Base-by-base conservation (phyloP, 108 stramenopile species). In the Nitzschia inconspicua region DNA sequence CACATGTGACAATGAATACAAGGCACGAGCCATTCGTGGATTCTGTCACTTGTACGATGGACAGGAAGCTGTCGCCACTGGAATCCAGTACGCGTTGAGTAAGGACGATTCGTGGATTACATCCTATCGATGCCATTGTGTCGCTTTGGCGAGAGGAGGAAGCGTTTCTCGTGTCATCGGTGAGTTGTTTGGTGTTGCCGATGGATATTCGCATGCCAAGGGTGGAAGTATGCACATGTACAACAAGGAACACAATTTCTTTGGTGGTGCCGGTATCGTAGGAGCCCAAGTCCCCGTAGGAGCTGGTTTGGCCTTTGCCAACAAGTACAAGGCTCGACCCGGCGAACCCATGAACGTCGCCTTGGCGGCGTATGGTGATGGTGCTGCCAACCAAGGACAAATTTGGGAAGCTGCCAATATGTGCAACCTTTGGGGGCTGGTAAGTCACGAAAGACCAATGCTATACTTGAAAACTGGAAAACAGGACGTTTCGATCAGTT, bases 181-280 rank as follows among this genome's bases (percentile, higher is more conserved):
- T 3, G 99, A 97, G 60, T 64, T 98, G 57, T 95, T 98, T 67
- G 97, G 97, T 44, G 61, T 77, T 42, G 40, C 66, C 11, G 69
- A 66, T 57, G 97, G 97, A 16, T 47, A 67, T 41, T 79, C 95
- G 44, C 76, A 85, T 57, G 99, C 91, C 19, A 99, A 99, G 88
- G 99, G 99, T 11, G 99, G 99, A 47, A 95, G 94, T 34, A 99
- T 99, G 99, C 99, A 99, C 79, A 95, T 99, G 84, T 99, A 99
- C 91, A 93, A 79, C 76, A 99, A 99, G 82, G 75, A 79, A 54
- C 72, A 95, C 66, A 94, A 96, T 75, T 99, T 99, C 80, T 99
- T 64, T 68, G 99, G 99, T 44, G 99, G 99, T 39, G 87, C 90
- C 68, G 99, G 97, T 25, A 99, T 99, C 72, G 98, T 99, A 16